Percentiles rank a stretch among this genome's conserved stretches.
Evolutionary conservation across 108 stramenopile species (phyloP).

Genomic region (Asterionellopsis glacialis): DNA sequence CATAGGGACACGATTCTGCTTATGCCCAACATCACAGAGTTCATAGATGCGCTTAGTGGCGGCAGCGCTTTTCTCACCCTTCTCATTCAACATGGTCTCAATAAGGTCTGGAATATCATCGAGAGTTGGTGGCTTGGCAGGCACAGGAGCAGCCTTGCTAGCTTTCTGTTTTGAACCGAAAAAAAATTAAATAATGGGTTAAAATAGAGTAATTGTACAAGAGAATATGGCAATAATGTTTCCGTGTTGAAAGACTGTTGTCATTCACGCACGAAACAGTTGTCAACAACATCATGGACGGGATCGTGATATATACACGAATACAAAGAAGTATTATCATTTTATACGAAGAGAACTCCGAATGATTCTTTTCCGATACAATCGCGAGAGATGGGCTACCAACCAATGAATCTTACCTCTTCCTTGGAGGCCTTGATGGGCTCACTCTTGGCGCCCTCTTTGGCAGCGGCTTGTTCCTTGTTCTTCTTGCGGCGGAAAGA

Average conservation of each 20-base stretch:
- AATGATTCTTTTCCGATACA: too few relatives aligned
- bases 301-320: too few relatives aligned
- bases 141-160: constrained; percentile 21
- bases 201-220: too few relatives aligned
- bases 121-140: constrained; percentile 78
- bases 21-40: constrained; percentile 89
- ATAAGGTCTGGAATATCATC: constrained; percentile 89
- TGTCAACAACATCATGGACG: too few relatives aligned
- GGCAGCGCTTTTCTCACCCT: constrained; percentile 82
- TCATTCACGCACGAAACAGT: too few relatives aligned
- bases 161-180: too few relatives aligned
- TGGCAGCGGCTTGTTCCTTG: constrained; percentile 28
- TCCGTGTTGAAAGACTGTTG: too few relatives aligned
- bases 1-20: constrained; percentile 91
- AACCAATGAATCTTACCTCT: constrained; percentile 7
- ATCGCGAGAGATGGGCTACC: too few relatives aligned
- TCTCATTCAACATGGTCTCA: constrained; percentile 76
- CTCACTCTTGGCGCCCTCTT: constrained; percentile 17
- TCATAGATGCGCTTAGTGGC: constrained; percentile 91
- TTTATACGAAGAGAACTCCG: too few relatives aligned
- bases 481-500: constrained; percentile 60
- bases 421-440: constrained; percentile 22
- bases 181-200: too few relatives aligned
- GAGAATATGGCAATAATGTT: too few relatives aligned
- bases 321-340: too few relatives aligned